Percentiles rank a stretch among this genome's conserved stretches.
Conservation (phyloP, 345 rosid species). For the Limnanthes douglasii region DNA sequence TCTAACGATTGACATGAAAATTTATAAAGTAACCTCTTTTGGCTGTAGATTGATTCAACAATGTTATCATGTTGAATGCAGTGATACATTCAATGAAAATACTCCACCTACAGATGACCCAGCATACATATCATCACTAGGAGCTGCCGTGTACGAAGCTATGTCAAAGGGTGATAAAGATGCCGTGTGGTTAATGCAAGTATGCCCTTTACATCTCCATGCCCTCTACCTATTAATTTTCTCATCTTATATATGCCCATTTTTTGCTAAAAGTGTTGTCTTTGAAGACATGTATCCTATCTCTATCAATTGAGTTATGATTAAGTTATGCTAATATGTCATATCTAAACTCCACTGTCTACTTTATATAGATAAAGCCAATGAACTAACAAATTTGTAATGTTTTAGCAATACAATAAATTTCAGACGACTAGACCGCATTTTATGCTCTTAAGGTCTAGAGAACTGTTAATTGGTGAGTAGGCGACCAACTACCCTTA, state of each 20-base stretch:
- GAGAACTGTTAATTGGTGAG: no score
- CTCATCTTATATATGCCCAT: not conserved
- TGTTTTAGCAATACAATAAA: no score
- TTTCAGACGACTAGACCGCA: no score
- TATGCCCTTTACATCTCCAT: conserved; percentile 17
- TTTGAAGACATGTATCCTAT: not conserved
- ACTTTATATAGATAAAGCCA: no score
- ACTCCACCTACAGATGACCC: conserved; percentile 79
- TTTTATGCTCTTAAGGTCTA: no score
- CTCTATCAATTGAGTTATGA: not conserved
- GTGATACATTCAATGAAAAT: conserved; percentile 95
- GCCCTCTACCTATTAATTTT: conserved; percentile 2
- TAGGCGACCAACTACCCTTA: no score
- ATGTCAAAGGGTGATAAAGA: conserved; percentile 77
- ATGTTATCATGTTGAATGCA: conserved; percentile 16
- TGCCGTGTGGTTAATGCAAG: conserved; percentile 99
- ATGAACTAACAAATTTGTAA: no score
- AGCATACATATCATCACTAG: conserved; percentile 59
- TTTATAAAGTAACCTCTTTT: no score
- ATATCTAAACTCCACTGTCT: not conserved
- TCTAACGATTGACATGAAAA: no score
- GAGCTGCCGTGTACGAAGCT: conserved; percentile 84
- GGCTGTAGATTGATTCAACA: no score
- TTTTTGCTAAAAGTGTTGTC: not conserved
- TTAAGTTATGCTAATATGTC: not conserved